phyloP scores from a whole-genome alignment of 31 red algal genomes.

The Odonthalia washingtoniensis region DNA sequence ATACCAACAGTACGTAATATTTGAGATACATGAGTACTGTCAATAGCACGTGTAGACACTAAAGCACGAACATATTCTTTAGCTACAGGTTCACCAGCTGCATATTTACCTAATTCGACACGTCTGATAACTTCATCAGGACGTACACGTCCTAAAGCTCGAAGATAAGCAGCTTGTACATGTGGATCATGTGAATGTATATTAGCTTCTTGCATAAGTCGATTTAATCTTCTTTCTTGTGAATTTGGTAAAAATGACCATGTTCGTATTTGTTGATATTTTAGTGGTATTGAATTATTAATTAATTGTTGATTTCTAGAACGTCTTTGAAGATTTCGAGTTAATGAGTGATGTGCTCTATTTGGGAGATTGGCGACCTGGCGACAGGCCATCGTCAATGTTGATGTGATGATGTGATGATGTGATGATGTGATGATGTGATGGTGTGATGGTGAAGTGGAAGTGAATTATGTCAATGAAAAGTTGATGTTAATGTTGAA shows the following conservation, averaged over 20 bases:
- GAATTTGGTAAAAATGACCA: conserved; percentile 61
- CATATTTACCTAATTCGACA: conserved; percentile 79
- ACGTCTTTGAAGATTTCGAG: no score
- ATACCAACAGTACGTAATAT: conserved; percentile 46
- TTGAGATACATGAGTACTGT: conserved; percentile 63
- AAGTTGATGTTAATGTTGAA: no score
- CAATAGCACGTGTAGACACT: conserved; percentile 75
- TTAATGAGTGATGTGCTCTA: no score
- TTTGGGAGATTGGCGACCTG: no score
- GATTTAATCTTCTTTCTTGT: conserved; percentile 64
- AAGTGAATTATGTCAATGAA: no score
- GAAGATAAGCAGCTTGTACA: conserved; percentile 71
- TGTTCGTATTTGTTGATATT: conserved; percentile 26
- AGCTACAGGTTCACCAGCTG: conserved; percentile 76
- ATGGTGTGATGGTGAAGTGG: no score
- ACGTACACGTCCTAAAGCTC: conserved; percentile 65
- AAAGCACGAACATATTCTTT: conserved; percentile 96
- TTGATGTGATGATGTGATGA: no score
- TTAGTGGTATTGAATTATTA: no score
- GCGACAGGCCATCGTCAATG: no score
- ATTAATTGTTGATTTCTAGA: no score
- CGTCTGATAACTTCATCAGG: conserved; percentile 86
- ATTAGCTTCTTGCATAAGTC: conserved; percentile 88
- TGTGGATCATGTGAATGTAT: conserved; percentile 71
- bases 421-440: no score